Evolutionary conservation across 2,329 filamentous ascomycete species (phyloP).

Genomic region (Diaporthe caulivora): DNA sequence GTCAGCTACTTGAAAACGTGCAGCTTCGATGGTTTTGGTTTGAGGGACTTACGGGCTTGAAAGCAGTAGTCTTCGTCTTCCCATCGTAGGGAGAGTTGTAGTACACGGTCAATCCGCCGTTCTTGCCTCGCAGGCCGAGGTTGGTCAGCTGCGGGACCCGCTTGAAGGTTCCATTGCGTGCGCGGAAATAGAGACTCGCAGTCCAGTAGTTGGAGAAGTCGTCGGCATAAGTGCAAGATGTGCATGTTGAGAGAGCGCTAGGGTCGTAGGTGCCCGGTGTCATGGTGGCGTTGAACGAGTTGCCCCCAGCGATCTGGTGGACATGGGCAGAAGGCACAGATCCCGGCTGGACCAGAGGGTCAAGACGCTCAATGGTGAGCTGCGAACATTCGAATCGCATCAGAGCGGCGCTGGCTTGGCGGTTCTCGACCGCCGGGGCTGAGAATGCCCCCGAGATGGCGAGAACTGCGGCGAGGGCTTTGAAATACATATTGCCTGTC

Average conservation of each 20-base stretch:
- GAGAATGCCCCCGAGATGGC: constrained; percentile 5
- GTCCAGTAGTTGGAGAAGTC: constrained; percentile 34
- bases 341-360: constrained; percentile 41
- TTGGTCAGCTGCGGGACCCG: constrained; percentile 48
- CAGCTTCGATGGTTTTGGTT: background rate
- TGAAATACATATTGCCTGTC: background rate
- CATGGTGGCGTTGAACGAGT: constrained; percentile 34
- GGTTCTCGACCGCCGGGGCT: constrained; percentile 15
- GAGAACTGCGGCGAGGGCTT: background rate
- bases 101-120: constrained; percentile 57
- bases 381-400: constrained; percentile 41
- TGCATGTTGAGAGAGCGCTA: constrained; percentile 36
- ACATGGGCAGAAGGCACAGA: constrained; percentile 22
- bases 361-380: constrained; percentile 45
- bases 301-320: constrained; percentile 28
- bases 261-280: constrained; percentile 34
- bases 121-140: constrained; percentile 42
- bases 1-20: constrained; percentile 1
- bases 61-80: constrained; percentile 53
- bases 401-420: constrained; percentile 15
- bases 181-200: constrained; percentile 33
- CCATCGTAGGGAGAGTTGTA: constrained; percentile 52
- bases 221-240: constrained; percentile 30
- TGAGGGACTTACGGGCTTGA: constrained; percentile 49
- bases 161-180: constrained; percentile 43